Conservation (phyloP, 1,284 basidiomycete species). For the Sporisorium sorghi region DNA sequence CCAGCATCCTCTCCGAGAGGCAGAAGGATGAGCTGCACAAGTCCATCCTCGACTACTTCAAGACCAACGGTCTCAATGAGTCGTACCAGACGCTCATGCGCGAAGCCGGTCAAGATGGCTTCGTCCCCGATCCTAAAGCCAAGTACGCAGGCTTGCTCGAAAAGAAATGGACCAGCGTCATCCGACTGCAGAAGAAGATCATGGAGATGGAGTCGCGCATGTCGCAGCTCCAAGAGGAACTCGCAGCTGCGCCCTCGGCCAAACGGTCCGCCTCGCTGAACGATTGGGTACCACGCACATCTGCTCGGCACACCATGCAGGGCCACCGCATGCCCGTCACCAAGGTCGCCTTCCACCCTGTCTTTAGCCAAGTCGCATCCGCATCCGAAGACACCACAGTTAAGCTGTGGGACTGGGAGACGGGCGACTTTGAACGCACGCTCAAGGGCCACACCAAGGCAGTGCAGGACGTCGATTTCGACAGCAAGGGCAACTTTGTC, state of each 20-base stretch:
- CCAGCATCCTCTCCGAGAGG: conserved; percentile 75
- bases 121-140: conserved; percentile 82
- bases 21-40: conserved; percentile 89
- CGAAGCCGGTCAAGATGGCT: conserved; percentile 75
- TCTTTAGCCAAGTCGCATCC: conserved; percentile 83
- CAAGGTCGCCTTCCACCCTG: conserved; percentile 85
- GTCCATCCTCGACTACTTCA: conserved; percentile 85
- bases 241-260: conserved; percentile 74
- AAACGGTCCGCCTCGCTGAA: conserved; percentile 76
- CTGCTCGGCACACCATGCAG: conserved; percentile 81
- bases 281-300: conserved; percentile 85
- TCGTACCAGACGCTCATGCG: conserved; percentile 77
- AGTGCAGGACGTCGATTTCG: conserved; percentile 87
- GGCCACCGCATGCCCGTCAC: conserved; percentile 84
- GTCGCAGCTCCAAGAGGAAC: conserved; percentile 81
- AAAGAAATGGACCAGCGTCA: conserved; percentile 95
- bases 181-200: conserved; percentile 86
- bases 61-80: conserved; percentile 76
- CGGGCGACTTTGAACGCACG: conserved; percentile 89
- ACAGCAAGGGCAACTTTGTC: conserved; percentile 82
- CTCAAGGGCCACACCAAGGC: conserved; percentile 91
- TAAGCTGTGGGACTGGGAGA: conserved; percentile 96
- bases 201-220: conserved; percentile 82
- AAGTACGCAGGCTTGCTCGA: conserved; percentile 85
- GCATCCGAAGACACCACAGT: conserved; percentile 88